These are phyloP conservation scores for Hippophae tibetana DNA, from an alignment of 306 rosid species.

Conservation along the genomic window DNA sequence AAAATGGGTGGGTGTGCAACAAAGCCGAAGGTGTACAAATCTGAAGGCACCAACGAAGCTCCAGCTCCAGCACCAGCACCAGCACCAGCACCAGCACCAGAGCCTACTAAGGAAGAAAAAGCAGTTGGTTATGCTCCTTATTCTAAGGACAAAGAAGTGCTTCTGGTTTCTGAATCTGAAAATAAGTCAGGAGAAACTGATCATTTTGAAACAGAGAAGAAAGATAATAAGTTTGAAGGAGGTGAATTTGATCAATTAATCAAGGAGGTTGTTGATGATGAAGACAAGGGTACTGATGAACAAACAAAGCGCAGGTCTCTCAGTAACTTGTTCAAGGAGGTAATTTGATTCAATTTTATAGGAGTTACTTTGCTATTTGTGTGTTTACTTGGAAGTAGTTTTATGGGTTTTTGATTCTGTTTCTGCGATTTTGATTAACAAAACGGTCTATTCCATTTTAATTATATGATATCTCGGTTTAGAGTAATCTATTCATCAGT, in stretches of 20 bases:
- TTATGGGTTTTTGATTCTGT: no score
- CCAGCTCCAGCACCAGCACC: conserved; percentile 16
- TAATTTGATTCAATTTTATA: neutral
- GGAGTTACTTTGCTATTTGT: neutral
- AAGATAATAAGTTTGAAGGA: neutral
- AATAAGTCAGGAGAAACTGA: neutral
- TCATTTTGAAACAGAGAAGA: no score
- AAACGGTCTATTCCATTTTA: no score
- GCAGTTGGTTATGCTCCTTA: neutral
- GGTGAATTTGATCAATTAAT: neutral
- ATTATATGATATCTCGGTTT: no score
- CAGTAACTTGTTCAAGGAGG: conserved; percentile 49
- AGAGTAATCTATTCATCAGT: no score
- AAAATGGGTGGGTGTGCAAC: conserved; percentile 66
- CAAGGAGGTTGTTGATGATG: conserved; percentile 24
- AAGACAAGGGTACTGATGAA: conserved; percentile 18
- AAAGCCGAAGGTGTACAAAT: conserved; percentile 39
- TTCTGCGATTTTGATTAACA: no score
- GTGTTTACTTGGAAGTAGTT: neutral
- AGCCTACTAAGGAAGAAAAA: conserved; percentile 18
- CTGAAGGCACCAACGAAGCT: conserved; percentile 2
- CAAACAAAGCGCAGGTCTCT: conserved; percentile 40
- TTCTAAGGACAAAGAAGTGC: conserved; percentile 2
- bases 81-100: conserved; percentile 3
- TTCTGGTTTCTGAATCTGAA: neutral